phyloP scores from a whole-genome alignment of 1,139 yeast species.

The Scheffersomyces illinoinensis region DNA sequence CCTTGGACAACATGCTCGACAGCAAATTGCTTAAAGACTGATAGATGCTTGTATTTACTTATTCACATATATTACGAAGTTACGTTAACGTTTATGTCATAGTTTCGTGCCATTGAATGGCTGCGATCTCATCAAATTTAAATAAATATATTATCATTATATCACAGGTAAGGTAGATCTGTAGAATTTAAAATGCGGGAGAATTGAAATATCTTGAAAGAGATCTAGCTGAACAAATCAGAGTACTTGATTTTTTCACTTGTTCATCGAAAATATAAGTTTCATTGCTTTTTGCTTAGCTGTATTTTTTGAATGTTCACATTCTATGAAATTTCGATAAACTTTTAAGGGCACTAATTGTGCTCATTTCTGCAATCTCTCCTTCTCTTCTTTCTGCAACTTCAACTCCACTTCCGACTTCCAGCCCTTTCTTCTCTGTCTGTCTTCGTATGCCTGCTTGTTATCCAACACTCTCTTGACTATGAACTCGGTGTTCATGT shows the following conservation, averaged over 20 bases:
- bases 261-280: neutral
- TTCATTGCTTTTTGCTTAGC: neutral
- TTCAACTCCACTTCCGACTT: slow-evolving; percentile 47
- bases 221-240: neutral
- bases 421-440: slow-evolving; percentile 80
- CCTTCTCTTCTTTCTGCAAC: slow-evolving; percentile 24
- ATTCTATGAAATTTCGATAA: neutral
- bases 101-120: neutral
- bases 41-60: neutral
- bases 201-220: neutral
- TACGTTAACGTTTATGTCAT: neutral
- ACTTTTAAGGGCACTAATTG: no score
- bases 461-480: slow-evolving; percentile 68
- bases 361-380: slow-evolving; percentile 1
- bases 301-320: neutral
- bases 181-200: neutral
- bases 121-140: neutral
- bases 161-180: neutral
- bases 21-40: slow-evolving; percentile 9
- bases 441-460: slow-evolving; percentile 69
- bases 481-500: slow-evolving; percentile 63
- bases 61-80: neutral
- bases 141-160: neutral
- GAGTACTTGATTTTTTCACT: neutral
- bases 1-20: slow-evolving; percentile 27